Percentiles rank a stretch among this genome's conserved stretches.
phyloP scores from a whole-genome alignment of 768 basidiomycete species.

The Amanita rubescens region DNA sequence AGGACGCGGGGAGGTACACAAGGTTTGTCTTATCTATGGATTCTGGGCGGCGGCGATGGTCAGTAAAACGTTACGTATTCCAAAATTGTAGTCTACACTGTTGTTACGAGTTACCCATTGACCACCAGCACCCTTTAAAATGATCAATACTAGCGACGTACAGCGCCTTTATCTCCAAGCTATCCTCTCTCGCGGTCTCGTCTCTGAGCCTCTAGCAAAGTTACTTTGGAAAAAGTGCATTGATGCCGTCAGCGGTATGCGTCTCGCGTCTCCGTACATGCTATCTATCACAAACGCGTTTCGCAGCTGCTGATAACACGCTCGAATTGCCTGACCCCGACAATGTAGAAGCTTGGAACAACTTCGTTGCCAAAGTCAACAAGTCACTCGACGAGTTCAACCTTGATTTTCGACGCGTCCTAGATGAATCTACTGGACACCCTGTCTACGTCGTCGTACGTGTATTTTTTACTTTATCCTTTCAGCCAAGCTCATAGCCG shows the following conservation, averaged over 20 bases:
- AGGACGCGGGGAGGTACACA: conserved; percentile 80
- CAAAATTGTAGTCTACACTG: conserved; percentile 46
- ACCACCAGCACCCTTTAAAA: conserved; percentile 18
- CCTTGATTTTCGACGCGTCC: conserved; percentile 58
- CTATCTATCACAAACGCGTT: conserved; percentile 7
- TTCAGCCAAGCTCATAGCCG: neutral
- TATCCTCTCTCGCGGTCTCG: conserved; percentile 58
- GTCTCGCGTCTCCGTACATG: neutral
- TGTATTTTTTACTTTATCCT: conserved; percentile 4
- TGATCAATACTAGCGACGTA: conserved; percentile 55
- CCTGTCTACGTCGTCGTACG: conserved; percentile 67
- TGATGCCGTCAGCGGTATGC: conserved; percentile 57
- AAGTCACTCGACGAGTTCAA: conserved; percentile 57
- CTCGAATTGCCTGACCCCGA: conserved; percentile 38
- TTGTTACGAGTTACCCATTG: conserved; percentile 15
- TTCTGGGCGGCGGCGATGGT: conserved; percentile 96
- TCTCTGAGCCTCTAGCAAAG: conserved; percentile 60
- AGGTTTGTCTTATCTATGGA: conserved; percentile 68
- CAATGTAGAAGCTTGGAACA: conserved; percentile 45
- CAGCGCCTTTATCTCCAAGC: conserved; percentile 76
- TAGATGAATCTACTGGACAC: conserved; percentile 57
- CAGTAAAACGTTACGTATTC: conserved; percentile 89
- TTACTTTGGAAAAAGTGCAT: conserved; percentile 62
- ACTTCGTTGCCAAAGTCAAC: conserved; percentile 56
- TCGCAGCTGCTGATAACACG: conserved; percentile 43